A percentile compares a stretch with the other conserved stretches of the same genome.
Evolutionary conservation across 2,329 filamentous ascomycete genomes (phyloP).

Genomic region (Monosporascus ibericus): DNA sequence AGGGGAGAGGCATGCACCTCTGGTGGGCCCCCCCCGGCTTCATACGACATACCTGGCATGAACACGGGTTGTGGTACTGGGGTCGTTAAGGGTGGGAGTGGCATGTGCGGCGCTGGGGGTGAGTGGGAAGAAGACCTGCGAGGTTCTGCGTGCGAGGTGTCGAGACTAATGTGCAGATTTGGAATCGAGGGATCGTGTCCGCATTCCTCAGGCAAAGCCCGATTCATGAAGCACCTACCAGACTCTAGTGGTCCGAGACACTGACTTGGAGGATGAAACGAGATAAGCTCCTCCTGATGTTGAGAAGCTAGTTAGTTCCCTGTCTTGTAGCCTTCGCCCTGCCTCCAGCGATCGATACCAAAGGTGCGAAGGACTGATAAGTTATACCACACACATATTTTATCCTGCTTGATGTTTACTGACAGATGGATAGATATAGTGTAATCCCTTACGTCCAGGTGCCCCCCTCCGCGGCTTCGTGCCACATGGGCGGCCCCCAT

Average conservation of each 20-base stretch:
- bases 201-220: background rate
- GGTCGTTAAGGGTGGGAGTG: slow-evolving; percentile 25
- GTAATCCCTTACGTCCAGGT: too few species aligned
- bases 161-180: slow-evolving; percentile 8
- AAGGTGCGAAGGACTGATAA: too few species aligned
- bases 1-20: slow-evolving; percentile 10
- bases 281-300: too few species aligned
- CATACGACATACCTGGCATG: slow-evolving; percentile 25
- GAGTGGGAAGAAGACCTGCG: background rate
- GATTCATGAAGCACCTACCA: background rate
- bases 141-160: slow-evolving; percentile 5
- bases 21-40: slow-evolving; percentile 10
- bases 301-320: too few species aligned
- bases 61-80: slow-evolving; percentile 27
- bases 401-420: too few species aligned
- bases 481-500: too few species aligned
- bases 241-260: background rate
- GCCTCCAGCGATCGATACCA: too few species aligned
- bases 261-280: too few species aligned
- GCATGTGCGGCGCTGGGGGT: slow-evolving; percentile 12
- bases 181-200: background rate
- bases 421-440: too few species aligned
- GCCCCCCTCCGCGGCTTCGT: too few species aligned
- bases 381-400: too few species aligned
- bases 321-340: too few species aligned